Evolutionary conservation across 2,329 filamentous ascomycete species (phyloP).

Genomic region (Aspergillus viridinutans): DNA sequence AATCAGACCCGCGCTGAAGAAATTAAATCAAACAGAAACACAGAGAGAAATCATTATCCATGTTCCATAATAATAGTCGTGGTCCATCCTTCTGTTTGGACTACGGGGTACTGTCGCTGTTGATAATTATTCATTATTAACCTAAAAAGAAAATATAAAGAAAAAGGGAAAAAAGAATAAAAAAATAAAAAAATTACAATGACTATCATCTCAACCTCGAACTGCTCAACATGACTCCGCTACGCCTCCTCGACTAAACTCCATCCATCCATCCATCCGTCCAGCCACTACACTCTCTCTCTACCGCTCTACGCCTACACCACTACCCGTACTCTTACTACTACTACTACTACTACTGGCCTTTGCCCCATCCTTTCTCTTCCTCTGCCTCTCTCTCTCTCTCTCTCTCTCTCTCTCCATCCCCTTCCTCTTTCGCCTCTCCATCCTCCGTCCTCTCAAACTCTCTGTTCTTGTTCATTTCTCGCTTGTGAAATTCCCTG

Average conservation of each 20-base stretch:
- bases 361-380: slow-evolving; percentile 9
- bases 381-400: slow-evolving; percentile 12
- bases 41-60: background rate
- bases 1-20: background rate
- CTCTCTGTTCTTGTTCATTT: slow-evolving; percentile 1
- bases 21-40: background rate
- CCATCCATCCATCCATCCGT: slow-evolving; percentile 1
- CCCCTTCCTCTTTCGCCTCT: slow-evolving; percentile 4
- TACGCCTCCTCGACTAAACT: background rate
- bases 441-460: slow-evolving; percentile 6
- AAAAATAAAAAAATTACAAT: background rate
- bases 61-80: background rate
- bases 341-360: slow-evolving; percentile 4
- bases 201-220: background rate
- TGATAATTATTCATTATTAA: background rate
- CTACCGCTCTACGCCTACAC: slow-evolving; percentile 7
- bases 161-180: background rate
- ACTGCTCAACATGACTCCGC: slow-evolving; percentile 1
- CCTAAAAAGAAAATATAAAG: background rate
- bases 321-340: background rate
- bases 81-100: background rate
- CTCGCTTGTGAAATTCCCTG: background rate
- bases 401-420: slow-evolving; percentile 13
- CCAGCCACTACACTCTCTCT: background rate
- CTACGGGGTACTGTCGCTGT: no score